Percentiles rank a stretch among this genome's conserved stretches.
Conservation (phyloP, 352 stramenopile genomes). For the Phytophthora pseudosyringae region DNA sequence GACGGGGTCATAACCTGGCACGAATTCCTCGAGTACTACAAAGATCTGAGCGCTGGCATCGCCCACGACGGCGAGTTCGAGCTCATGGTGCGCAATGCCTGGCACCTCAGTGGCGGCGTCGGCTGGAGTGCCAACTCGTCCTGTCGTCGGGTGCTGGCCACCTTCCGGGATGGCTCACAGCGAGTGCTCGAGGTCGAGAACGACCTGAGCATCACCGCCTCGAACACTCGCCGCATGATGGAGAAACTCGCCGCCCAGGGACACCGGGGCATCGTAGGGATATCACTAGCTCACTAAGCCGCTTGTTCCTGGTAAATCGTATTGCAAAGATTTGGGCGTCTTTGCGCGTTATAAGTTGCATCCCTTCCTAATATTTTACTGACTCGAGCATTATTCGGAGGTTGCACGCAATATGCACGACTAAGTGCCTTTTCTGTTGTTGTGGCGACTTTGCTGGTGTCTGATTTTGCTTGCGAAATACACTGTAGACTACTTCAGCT, state of each 20-base stretch:
- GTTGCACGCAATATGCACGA: too few species aligned
- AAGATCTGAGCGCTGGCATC: constrained; percentile 86
- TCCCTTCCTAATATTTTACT: too few species aligned
- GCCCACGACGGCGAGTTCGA: constrained; percentile 87
- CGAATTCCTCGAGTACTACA: constrained; percentile 93
- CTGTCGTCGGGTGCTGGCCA: constrained; percentile 75
- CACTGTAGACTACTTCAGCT: too few species aligned
- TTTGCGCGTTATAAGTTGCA: too few species aligned
- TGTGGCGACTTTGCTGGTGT: too few species aligned
- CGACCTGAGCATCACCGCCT: constrained; percentile 58
- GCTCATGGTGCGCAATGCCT: constrained; percentile 86
- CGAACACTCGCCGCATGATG: constrained; percentile 61
- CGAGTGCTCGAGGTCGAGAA: constrained; percentile 76
- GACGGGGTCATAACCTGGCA: constrained; percentile 78
- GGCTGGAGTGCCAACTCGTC: constrained; percentile 82
- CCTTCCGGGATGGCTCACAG: constrained; percentile 72
- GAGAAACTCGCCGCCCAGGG: constrained; percentile 61
- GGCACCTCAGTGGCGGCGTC: constrained; percentile 83
- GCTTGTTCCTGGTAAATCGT: too few species aligned
- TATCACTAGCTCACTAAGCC: constrained; percentile 44
- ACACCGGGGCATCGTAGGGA: constrained; percentile 53
- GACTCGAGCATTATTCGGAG: too few species aligned
- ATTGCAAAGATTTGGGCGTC: too few species aligned
- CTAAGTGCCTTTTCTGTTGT: too few species aligned
- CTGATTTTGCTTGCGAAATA: too few species aligned